Percentiles rank a stretch among this genome's conserved stretches.
Conservation (phyloP, 202 grass and related monocot species). For the Panicum hallii region DNA sequence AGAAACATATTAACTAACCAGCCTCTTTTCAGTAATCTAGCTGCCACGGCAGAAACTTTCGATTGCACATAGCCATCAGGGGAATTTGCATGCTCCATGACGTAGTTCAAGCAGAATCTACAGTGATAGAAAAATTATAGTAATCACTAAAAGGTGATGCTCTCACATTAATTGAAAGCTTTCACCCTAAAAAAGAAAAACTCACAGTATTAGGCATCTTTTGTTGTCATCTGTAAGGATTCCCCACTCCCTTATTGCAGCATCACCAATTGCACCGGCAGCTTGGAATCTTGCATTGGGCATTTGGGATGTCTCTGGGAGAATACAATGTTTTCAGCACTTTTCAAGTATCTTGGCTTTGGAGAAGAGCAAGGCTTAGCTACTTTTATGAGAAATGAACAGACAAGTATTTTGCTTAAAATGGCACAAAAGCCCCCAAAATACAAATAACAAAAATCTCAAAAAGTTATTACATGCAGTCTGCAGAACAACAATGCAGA, state of each 20-base stretch:
- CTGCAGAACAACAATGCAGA: not conserved
- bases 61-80: conserved; percentile 85
- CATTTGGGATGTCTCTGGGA: conserved; percentile 79
- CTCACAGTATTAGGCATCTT: conserved; percentile 84
- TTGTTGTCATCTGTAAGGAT: conserved; percentile 88
- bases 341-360: conserved; percentile 14
- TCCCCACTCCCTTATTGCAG: conserved; percentile 97
- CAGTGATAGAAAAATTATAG: conserved; percentile 33
- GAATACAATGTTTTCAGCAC: conserved; percentile 39
- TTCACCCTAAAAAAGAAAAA: conserved; percentile 4
- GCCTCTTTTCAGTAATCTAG: conserved; percentile 92
- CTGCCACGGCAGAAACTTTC: conserved; percentile 90
- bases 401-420: not conserved
- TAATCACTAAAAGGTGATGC: not conserved
- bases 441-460: conserved; percentile 6
- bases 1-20: conserved; percentile 68
- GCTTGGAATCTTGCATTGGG: conserved; percentile 97
- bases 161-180: conserved; percentile 42
- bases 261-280: conserved; percentile 93
- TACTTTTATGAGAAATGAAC: conserved; percentile 34
- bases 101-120: conserved; percentile 90
- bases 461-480: not conserved
- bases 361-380: conserved; percentile 20
- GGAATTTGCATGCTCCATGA: conserved; percentile 87
- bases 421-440: not conserved